Percentiles rank a stretch among this genome's conserved stretches.
phyloP scores from a whole-genome alignment of 177 flowering plant species.

The Tripterygium wilfordii region DNA sequence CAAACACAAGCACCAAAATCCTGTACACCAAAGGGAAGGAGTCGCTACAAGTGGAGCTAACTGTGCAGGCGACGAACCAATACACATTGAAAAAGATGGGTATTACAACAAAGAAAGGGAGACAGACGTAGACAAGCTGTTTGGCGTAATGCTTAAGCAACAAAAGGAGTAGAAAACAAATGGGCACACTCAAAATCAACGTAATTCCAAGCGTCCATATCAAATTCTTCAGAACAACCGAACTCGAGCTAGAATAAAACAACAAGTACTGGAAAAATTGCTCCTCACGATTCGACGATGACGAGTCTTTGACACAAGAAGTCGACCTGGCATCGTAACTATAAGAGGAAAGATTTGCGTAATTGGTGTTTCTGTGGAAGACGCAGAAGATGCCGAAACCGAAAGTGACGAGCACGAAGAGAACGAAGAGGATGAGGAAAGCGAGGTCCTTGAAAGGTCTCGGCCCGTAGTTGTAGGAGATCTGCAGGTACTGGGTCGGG shows the following conservation, averaged over 20 bases:
- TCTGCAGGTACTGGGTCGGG: constrained; percentile 57
- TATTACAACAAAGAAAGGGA: constrained; percentile 63
- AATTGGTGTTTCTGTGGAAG: constrained; percentile 50
- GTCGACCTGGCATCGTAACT: constrained; percentile 42
- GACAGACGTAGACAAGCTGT: constrained; percentile 63
- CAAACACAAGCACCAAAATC: constrained; percentile 61
- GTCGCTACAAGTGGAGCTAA: constrained; percentile 51
- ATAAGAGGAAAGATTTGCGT: constrained; percentile 41
- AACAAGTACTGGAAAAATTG: no score
- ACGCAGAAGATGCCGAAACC: constrained; percentile 76
- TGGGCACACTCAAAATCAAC: constrained; percentile 58
- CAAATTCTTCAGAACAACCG: constrained; percentile 45
- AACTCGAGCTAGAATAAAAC: no score
- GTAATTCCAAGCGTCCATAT: constrained; percentile 78
- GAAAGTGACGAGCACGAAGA: constrained; percentile 63
- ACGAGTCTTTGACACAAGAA: constrained; percentile 41
- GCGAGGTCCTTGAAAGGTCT: constrained; percentile 70
- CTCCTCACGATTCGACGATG: no score
- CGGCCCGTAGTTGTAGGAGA: constrained; percentile 69
- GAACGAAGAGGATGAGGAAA: constrained; percentile 60
- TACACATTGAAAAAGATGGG: constrained; percentile 71
- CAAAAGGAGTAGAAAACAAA: constrained; percentile 47
- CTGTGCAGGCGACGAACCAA: constrained; percentile 92
- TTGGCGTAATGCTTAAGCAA: constrained; percentile 75
- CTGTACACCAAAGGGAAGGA: constrained; percentile 66